Evolutionary conservation across 805 yeast genomes (phyloP).

Genomic region (Saccharomycopsis selenospora): DNA sequence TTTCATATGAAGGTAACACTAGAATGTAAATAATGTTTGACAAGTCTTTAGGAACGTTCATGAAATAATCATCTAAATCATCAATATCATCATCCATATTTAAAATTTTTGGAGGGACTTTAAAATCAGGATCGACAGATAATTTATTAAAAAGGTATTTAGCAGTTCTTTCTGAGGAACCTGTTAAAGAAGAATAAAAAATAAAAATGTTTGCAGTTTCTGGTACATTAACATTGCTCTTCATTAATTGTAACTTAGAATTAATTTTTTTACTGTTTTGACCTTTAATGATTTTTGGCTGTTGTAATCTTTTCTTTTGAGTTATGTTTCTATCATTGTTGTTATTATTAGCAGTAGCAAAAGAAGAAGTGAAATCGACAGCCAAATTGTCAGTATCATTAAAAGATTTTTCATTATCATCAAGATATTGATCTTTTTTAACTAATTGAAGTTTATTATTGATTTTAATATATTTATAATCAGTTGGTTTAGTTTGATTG

Average conservation of each 20-base stretch:
- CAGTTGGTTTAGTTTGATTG: background rate
- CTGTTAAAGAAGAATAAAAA: slow-evolving; percentile 82
- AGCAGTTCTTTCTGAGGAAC: slow-evolving; percentile 71
- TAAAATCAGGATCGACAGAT: slow-evolving; percentile 24
- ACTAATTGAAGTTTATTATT: slow-evolving; percentile 16
- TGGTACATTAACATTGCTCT: slow-evolving; percentile 7
- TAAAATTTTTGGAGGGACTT: slow-evolving; percentile 43
- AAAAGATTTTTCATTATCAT: slow-evolving; percentile 9
- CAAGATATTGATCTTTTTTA: slow-evolving; percentile 17
- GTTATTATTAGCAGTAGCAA: slow-evolving; percentile 13
- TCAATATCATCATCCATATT: slow-evolving; percentile 75
- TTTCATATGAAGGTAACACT: slow-evolving; percentile 84
- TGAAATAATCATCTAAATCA: slow-evolving; percentile 77
- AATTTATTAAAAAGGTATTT: slow-evolving; percentile 38
- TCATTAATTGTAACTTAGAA: slow-evolving; percentile 13
- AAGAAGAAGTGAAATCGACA: slow-evolving; percentile 36
- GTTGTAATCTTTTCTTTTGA: slow-evolving; percentile 8
- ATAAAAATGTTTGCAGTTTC: slow-evolving; percentile 46
- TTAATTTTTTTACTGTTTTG: slow-evolving; percentile 8
- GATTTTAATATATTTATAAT: slow-evolving; percentile 8
- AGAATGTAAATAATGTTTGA: slow-evolving; percentile 54
- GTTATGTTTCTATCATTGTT: background rate
- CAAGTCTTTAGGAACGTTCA: slow-evolving; percentile 45
- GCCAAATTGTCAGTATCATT: slow-evolving; percentile 25
- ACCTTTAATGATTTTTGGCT: slow-evolving; percentile 12